These are phyloP conservation scores for Sparassis latifolia DNA, from an alignment of 1,284 basidiomycete species.

Conservation along the genomic window DNA sequence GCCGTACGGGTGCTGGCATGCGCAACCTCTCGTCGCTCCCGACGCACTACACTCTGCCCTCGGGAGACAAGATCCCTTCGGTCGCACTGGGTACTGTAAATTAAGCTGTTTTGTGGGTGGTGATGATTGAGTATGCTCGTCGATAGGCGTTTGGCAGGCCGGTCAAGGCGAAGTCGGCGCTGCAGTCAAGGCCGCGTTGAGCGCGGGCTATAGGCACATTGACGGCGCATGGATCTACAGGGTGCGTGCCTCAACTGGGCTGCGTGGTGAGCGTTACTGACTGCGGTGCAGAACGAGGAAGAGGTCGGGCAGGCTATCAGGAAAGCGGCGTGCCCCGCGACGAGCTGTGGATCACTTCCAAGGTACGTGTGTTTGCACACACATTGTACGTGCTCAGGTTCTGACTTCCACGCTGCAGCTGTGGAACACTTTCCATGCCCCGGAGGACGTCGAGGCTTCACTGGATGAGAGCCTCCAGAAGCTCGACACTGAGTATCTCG, in stretches of 20 bases:
- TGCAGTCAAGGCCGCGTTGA: slow-evolving; percentile 55
- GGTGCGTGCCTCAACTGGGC: slow-evolving; percentile 22
- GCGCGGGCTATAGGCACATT: slow-evolving; percentile 66
- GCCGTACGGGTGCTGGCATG: slow-evolving; percentile 8
- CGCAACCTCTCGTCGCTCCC: slow-evolving; percentile 31
- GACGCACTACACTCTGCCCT: slow-evolving; percentile 46
- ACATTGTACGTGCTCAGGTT: background rate
- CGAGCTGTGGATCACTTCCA: slow-evolving; percentile 45
- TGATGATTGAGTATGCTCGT: background rate
- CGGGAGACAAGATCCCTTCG: slow-evolving; percentile 55
- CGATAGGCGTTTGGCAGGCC: slow-evolving; percentile 58
- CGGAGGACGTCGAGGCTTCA: slow-evolving; percentile 58
- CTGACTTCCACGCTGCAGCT: slow-evolving; percentile 32
- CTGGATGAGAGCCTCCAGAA: slow-evolving; percentile 63
- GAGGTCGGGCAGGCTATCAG: slow-evolving; percentile 40
- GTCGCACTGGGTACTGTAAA: slow-evolving; percentile 48
- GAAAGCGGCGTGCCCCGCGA: slow-evolving; percentile 34
- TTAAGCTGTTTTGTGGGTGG: slow-evolving; percentile 3
- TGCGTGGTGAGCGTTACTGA: background rate
- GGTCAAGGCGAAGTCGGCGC: slow-evolving; percentile 44
- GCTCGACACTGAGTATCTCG: slow-evolving; percentile 74
- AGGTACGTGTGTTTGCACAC: slow-evolving; percentile 21
- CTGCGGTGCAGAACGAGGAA: slow-evolving; percentile 39
- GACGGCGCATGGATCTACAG: slow-evolving; percentile 71
- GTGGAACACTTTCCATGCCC: slow-evolving; percentile 64